Conservation (phyloP, 345 rosid species). For the Heritiera fomes region DNA sequence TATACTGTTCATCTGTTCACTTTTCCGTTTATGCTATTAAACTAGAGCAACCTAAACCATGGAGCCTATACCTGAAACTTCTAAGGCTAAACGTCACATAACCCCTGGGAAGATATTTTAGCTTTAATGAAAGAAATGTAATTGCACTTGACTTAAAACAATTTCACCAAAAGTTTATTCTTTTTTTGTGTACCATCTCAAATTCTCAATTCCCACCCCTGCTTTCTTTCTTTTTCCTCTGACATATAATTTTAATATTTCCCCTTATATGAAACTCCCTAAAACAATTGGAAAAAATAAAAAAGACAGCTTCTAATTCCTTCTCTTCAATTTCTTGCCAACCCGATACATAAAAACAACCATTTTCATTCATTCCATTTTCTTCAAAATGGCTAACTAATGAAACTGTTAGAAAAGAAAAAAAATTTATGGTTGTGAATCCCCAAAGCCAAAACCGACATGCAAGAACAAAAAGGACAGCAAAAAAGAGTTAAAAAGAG, state of each 20-base stretch:
- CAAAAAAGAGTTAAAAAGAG: background rate
- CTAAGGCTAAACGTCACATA: background rate
- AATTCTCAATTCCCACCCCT: background rate
- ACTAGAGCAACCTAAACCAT: background rate
- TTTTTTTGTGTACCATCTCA: background rate
- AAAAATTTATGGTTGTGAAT: background rate
- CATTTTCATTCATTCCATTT: background rate
- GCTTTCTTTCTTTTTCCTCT: background rate
- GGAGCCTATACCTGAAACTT: background rate
- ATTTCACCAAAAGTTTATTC: background rate
- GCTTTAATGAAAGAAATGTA: too few species aligned
- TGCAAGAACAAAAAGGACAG: background rate
- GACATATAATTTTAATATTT: background rate
- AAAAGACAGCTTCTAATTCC: too few species aligned
- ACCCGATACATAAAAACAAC: background rate
- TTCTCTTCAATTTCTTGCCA: background rate
- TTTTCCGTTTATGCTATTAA: background rate
- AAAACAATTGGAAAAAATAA: background rate
- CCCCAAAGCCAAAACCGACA: background rate
- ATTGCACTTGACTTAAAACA: too few species aligned
- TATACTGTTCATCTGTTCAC: background rate
- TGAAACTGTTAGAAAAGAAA: background rate
- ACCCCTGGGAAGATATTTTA: too few species aligned
- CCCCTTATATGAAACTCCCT: background rate
- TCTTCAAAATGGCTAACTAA: background rate